Percentiles rank a stretch among this genome's conserved stretches.
These are phyloP conservation scores for Flaveria bidentis DNA, from an alignment of 129 eudicot species.

Conservation along the genomic window DNA sequence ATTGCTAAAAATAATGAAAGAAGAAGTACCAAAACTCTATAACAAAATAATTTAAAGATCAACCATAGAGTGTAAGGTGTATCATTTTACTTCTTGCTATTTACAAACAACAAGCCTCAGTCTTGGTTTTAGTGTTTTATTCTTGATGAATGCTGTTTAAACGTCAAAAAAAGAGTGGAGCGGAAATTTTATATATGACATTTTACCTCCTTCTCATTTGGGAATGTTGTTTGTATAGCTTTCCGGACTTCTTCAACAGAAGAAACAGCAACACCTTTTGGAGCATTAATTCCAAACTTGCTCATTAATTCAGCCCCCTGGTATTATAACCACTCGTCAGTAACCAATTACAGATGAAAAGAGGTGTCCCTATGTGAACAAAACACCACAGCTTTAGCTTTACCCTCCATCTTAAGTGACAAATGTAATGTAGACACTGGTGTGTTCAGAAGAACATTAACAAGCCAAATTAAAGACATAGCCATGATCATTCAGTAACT, in stretches of 20 bases:
- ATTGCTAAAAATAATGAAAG: neutral
- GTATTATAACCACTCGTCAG: constrained; percentile 11
- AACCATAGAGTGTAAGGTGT: neutral
- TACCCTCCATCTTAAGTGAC: constrained; percentile 4
- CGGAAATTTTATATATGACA: neutral
- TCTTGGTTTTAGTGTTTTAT: constrained; percentile 13
- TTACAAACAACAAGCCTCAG: constrained; percentile 6
- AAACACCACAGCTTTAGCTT: neutral
- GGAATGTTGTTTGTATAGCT: constrained; percentile 59
- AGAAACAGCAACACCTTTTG: constrained; percentile 83
- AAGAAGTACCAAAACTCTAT: neutral
- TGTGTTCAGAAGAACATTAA: constrained; percentile 6
- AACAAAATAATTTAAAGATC: constrained; percentile 6
- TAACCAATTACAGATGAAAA: constrained; percentile 10
- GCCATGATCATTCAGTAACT: constrained; percentile 19
- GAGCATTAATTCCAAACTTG: constrained; percentile 90
- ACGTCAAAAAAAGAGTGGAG: neutral
- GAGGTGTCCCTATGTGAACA: neutral
- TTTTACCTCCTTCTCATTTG: constrained; percentile 77
- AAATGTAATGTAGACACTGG: neutral
- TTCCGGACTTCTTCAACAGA: constrained; percentile 71
- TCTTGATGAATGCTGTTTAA: neutral
- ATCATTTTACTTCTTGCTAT: neutral
- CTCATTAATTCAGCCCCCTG: constrained; percentile 97
- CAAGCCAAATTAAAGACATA: neutral